Evolutionary conservation across 805 yeast species (phyloP), one percentile per base, ranked within the genome.

Genomic region (Wickerhamiella kurtzmanii): DNA sequence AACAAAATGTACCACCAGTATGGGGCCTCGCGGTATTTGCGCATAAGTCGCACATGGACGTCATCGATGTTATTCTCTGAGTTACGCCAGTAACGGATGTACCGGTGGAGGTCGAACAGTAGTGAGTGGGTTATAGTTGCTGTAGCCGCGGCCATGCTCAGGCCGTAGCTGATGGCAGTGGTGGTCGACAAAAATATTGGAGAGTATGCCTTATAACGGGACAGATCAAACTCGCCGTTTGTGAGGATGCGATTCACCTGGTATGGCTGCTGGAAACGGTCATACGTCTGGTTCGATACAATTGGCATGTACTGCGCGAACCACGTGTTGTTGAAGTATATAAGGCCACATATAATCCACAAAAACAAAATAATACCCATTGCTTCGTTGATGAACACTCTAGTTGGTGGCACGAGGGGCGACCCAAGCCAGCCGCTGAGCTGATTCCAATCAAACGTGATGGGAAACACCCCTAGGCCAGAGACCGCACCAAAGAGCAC

Each of bases 371-470:
- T 66, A 32, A 73, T 62, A 19, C 75, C 67, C n/a, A 73, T 64
- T 15, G 71, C 61, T 22, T 73, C 71, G 46, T 69, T 69, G 20
- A 63, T 59, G 37, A 67, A 59, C 3, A 73, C 70, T 46, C 68
- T 66, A 18, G 71, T 65, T 17, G 86, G 85, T 8, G 83, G 80
- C 46, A 77, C 68, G 57, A 80, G 68, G 9, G 86, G 85, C 18
- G 79, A 74, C 16, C 79, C 79, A 51, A 75, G 63, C 61, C 70
- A 73, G 28, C 65, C 67, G 6, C 77, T 72, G 37, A 79, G 66
- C 56, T 76, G 76, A 55, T 73, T 73, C 84, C 84, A 80, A 62
- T 80, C 85, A 56, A 80, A 78, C 16, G 82, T 75, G 41, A 79
- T 59, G 9, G 87, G 87, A 53, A 78, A 61, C 58, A 78, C 57